Evolutionary conservation across 305 asterid species (phyloP).

Genomic region (Salvia sclarea): DNA sequence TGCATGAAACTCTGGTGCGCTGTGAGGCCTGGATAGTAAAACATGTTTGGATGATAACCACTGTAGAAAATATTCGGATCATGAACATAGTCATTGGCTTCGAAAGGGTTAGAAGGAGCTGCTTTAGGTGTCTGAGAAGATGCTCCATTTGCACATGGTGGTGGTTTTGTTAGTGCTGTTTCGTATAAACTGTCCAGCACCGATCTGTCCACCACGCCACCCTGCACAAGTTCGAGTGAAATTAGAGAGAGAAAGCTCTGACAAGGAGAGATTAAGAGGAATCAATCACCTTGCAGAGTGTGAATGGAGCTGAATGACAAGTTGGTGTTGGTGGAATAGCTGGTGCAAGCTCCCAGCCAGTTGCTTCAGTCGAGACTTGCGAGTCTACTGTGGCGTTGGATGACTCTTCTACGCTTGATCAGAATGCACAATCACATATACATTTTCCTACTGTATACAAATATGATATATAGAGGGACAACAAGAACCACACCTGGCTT

Average conservation of each 20-base stretch:
- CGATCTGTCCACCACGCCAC: slow-evolving; percentile 56
- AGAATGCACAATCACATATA: slow-evolving; percentile 11
- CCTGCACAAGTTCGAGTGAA: slow-evolving; percentile 33
- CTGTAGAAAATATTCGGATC: slow-evolving; percentile 32
- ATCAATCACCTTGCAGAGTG: slow-evolving; percentile 34
- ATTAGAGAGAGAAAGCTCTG: background rate
- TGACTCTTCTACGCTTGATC: slow-evolving; percentile 32
- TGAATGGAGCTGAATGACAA: slow-evolving; percentile 29
- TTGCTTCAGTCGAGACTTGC: slow-evolving; percentile 41
- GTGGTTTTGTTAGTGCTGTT: slow-evolving; percentile 40
- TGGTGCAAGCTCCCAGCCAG: slow-evolving; percentile 72
- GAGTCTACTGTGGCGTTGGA: slow-evolving; percentile 32
- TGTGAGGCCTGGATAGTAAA: slow-evolving; percentile 28
- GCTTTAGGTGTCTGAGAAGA: slow-evolving; percentile 27
- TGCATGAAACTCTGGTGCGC: slow-evolving; percentile 30
- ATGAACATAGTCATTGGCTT: slow-evolving; percentile 38
- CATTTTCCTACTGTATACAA: background rate
- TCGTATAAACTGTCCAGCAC: slow-evolving; percentile 64
- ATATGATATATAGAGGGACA: background rate
- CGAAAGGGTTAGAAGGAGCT: slow-evolving; percentile 59
- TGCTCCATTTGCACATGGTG: slow-evolving; percentile 38
- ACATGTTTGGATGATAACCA: slow-evolving; percentile 33
- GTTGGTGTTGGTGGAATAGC: slow-evolving; percentile 40
- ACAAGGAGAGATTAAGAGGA: background rate
- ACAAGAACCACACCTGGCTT: slow-evolving; percentile 45